phyloP scores from a whole-genome alignment of 2,329 filamentous ascomycete species.

The Verticillium longisporum region DNA sequence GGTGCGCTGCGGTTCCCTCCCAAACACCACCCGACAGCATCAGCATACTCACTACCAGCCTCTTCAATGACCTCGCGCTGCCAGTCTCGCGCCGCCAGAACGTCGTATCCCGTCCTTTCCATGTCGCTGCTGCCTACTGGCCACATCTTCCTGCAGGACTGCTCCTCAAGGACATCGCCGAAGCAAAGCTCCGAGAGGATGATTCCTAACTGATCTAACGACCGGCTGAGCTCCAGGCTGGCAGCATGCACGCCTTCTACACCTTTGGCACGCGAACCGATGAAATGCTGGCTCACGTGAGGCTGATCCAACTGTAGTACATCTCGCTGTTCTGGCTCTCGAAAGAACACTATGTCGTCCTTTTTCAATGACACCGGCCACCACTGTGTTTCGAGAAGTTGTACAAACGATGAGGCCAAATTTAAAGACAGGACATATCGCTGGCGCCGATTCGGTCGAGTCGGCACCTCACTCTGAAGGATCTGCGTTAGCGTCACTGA shows the following conservation, averaged over 20 bases:
- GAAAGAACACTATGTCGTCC: conserved; percentile 10
- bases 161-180: neutral
- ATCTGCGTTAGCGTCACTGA: conserved; percentile 12
- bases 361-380: conserved; percentile 9
- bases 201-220: neutral
- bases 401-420: conserved; percentile 19
- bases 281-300: conserved; percentile 7
- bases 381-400: conserved; percentile 17
- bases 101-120: neutral
- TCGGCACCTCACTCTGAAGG: conserved; percentile 3
- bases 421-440: conserved; percentile 14
- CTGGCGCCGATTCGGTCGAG: conserved; percentile 10
- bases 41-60: conserved; percentile 1
- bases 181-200: conserved; percentile 4
- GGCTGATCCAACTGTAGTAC: conserved; percentile 9
- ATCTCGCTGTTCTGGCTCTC: neutral
- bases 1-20: neutral
- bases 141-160: conserved; percentile 32
- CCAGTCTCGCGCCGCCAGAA: conserved; percentile 7
- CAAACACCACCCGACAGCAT: conserved; percentile 5
- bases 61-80: conserved; percentile 1
- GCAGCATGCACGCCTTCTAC: neutral
- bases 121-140: conserved; percentile 15
- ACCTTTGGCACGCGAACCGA: neutral
- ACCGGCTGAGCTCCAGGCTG: neutral